These are phyloP conservation scores for Hanseniaspora hatyaiensis DNA, from an alignment of 805 yeast genomes.

Conservation along the genomic window DNA sequence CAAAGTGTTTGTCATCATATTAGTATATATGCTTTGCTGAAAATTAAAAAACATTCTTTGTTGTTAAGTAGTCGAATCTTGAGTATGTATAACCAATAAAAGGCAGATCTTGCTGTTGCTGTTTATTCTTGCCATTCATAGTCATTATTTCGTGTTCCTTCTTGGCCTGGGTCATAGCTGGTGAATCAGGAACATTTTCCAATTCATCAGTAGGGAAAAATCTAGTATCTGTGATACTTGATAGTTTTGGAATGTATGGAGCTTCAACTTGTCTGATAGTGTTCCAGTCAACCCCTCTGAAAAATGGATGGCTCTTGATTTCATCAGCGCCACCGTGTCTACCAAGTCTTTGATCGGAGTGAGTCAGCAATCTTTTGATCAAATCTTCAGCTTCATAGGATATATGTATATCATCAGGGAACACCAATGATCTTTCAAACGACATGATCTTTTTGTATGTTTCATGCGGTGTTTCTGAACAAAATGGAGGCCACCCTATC, in stretches of 20 bases:
- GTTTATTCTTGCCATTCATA: constrained; percentile 34
- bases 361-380: constrained; percentile 62
- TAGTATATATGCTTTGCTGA: neutral
- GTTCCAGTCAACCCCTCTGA: constrained; percentile 93
- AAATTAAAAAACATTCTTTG: constrained; percentile 43
- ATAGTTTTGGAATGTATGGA: constrained; percentile 83
- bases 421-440: constrained; percentile 77
- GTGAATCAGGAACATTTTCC: constrained; percentile 87
- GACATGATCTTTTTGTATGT: constrained; percentile 82
- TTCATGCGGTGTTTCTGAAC: constrained; percentile 89
- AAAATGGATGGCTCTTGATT: constrained; percentile 80
- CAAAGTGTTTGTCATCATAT: neutral
- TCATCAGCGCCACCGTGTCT: constrained; percentile 86
- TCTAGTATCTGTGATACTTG: constrained; percentile 88
- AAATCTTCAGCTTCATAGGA: constrained; percentile 83
- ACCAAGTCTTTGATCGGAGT: constrained; percentile 71
- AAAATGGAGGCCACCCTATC: constrained; percentile 95
- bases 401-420: constrained; percentile 85
- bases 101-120: constrained; percentile 70
- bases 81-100: constrained; percentile 96
- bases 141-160: constrained; percentile 34
- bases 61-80: constrained; percentile 81
- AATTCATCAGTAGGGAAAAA: constrained; percentile 97
- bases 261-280: constrained; percentile 79
- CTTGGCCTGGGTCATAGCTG: constrained; percentile 52